Evolutionary conservation across 2,329 filamentous ascomycete species (phyloP).

Genomic region (Microsporum ferrugineum): DNA sequence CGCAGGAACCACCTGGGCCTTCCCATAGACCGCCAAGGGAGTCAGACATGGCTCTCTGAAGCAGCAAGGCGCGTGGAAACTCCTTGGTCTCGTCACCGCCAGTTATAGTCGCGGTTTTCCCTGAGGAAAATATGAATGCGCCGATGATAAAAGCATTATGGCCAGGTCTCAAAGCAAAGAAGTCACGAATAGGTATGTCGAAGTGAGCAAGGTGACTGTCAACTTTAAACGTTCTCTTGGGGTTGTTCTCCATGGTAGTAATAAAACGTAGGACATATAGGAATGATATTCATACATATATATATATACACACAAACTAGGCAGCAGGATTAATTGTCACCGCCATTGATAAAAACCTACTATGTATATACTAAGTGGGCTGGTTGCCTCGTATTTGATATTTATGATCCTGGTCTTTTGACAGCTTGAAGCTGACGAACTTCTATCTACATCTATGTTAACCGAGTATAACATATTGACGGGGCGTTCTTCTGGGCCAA

Average conservation of each 20-base stretch:
- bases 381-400: not conserved
- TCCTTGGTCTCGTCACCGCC: not conserved
- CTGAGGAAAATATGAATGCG: not conserved
- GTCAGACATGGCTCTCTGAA: constrained; percentile 1
- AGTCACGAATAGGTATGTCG: constrained; percentile 1
- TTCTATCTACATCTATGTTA: no score
- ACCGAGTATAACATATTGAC: no score
- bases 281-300: not conserved
- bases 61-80: not conserved
- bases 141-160: constrained; percentile 1
- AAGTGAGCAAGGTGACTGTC: not conserved
- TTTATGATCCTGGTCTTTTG: not conserved
- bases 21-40: constrained; percentile 1
- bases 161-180: not conserved
- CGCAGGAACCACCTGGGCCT: constrained; percentile 4
- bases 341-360: not conserved
- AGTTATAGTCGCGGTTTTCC: not conserved
- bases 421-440: not conserved
- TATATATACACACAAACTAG: not conserved
- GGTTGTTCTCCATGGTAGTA: no score
- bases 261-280: not conserved
- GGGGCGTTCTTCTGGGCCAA: no score
- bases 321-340: not conserved
- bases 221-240: not conserved
- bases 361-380: no score